phyloP scores from a whole-genome alignment of 371 early-diverging fungal species.

The Thermomucor indicae-seudaticae region DNA sequence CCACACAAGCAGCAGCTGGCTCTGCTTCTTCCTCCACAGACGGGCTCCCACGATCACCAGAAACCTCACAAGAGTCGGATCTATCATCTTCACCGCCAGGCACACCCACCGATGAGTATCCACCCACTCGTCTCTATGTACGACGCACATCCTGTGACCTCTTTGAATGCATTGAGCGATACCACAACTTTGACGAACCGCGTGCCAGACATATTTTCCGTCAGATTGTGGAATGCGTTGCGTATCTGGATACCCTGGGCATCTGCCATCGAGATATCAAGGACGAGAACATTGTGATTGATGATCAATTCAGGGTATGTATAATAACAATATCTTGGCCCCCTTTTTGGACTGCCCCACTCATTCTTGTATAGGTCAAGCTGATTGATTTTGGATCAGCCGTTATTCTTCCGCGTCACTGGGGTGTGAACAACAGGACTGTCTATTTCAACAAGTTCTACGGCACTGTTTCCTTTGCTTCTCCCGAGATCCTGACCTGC shows the following conservation, averaged over 20 bases:
- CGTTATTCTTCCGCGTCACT: constrained; percentile 32
- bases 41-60: constrained; percentile 23
- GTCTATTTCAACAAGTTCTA: constrained; percentile 33
- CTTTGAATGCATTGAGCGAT: constrained; percentile 78
- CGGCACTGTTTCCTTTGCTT: constrained; percentile 54
- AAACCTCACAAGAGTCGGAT: constrained; percentile 25
- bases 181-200: constrained; percentile 59
- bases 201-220: constrained; percentile 56
- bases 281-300: constrained; percentile 79
- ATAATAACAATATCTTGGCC: not conserved
- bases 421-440: constrained; percentile 16
- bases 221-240: constrained; percentile 69
- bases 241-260: constrained; percentile 54
- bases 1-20: not conserved
- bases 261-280: constrained; percentile 68
- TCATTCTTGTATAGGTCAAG: constrained; percentile 52
- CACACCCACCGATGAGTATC: constrained; percentile 13
- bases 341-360: not conserved
- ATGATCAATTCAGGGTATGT: constrained; percentile 46
- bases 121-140: constrained; percentile 28
- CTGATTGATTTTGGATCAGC: constrained; percentile 80
- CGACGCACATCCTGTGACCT: constrained; percentile 66
- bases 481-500: constrained; percentile 78
- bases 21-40: not conserved
- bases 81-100: constrained; percentile 19